phyloP scores from a whole-genome alignment of 2,329 filamentous ascomycete genomes.

The Ophiostoma sp. region DNA sequence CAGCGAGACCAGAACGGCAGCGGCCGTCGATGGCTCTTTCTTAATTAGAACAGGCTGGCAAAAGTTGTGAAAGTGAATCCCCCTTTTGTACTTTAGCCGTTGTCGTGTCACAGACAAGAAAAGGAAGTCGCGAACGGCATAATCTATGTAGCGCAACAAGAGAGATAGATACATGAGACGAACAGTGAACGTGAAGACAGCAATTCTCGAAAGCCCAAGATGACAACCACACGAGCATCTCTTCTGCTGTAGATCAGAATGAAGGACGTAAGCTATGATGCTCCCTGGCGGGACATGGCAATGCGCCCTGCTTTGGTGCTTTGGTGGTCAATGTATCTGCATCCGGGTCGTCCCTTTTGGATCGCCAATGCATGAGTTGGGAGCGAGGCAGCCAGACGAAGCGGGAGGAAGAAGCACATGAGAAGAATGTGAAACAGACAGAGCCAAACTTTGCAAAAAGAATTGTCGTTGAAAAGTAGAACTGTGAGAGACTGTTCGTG shows the following conservation, averaged over 20 bases:
- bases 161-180: background rate
- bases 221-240: background rate
- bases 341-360: conserved; percentile 18
- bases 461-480: background rate
- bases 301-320: background rate
- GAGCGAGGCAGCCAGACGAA: background rate
- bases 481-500: too few species aligned
- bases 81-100: conserved; percentile 6
- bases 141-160: background rate
- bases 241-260: background rate
- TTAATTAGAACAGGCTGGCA: conserved; percentile 16
- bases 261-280: background rate
- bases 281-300: background rate
- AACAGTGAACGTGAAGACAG: background rate
- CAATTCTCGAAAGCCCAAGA: background rate
- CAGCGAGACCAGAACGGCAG: conserved; percentile 13
- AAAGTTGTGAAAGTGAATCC: background rate
- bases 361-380: conserved; percentile 17
- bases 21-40: conserved; percentile 18
- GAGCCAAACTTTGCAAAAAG: too few species aligned
- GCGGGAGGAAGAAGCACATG: background rate
- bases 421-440: conserved; percentile 7
- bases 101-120: background rate
- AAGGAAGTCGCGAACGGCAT: background rate
- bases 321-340: background rate